These are phyloP conservation scores for Fragosphaeria purpurea DNA, from an alignment of 2,329 filamentous ascomycete species.

Conservation along the genomic window DNA sequence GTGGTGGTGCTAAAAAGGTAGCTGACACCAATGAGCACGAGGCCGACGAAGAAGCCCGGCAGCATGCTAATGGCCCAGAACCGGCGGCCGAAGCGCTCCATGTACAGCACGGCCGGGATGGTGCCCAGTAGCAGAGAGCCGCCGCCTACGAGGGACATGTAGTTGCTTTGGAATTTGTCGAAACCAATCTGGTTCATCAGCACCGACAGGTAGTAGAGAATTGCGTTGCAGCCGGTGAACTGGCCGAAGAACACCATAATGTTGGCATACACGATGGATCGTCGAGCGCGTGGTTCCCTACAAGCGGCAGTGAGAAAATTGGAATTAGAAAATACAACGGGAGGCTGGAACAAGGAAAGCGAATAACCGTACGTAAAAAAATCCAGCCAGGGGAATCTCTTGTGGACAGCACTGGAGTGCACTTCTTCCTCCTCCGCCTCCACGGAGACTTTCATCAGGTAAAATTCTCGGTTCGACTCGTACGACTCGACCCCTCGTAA, in stretches of 20 bases:
- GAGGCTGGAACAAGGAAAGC: too few relatives aligned
- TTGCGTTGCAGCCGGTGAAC: constrained; percentile 59
- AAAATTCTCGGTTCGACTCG: constrained; percentile 59
- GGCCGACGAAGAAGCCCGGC: constrained; percentile 60
- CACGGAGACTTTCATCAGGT: constrained; percentile 58
- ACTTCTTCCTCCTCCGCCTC: constrained; percentile 44
- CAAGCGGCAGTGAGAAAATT: too few relatives aligned
- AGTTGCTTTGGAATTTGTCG: constrained; percentile 49
- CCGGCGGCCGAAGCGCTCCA: constrained; percentile 62
- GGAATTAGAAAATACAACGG: too few relatives aligned
- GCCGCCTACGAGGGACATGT: constrained; percentile 67
- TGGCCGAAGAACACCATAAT: constrained; percentile 62
- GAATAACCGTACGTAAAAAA: constrained; percentile 46
- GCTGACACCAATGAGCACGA: constrained; percentile 54
- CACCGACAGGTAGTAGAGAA: constrained; percentile 63
- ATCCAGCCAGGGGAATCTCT: constrained; percentile 59
- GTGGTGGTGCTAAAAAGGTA: constrained; percentile 44
- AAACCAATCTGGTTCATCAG: constrained; percentile 62
- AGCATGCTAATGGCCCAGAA: constrained; percentile 68
- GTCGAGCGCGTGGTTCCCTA: constrained; percentile 49
- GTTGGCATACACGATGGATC: constrained; percentile 57
- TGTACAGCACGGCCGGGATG: constrained; percentile 57
- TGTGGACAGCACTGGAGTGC: constrained; percentile 39
- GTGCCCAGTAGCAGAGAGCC: constrained; percentile 57
- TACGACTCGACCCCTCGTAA: constrained; percentile 50